Conservation (phyloP, 2,329 filamentous ascomycete genomes). For the Mycocentrospora acerina region DNA sequence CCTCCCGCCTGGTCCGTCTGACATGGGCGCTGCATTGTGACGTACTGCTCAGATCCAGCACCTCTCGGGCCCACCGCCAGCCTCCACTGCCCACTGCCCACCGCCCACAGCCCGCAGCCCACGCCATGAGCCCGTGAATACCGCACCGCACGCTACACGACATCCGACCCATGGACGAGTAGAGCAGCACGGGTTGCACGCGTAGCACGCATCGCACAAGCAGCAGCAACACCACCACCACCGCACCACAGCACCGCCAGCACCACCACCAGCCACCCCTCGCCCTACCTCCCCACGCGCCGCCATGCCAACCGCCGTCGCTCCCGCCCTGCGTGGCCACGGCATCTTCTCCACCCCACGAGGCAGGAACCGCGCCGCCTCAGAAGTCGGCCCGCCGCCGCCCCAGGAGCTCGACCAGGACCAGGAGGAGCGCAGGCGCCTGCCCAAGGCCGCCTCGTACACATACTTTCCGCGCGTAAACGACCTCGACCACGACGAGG, state of each 20-base stretch:
- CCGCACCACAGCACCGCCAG: slow-evolving; percentile 1
- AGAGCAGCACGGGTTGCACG: neutral
- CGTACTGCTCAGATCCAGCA: slow-evolving; percentile 19
- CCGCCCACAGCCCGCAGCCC: slow-evolving; percentile 12
- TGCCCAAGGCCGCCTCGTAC: slow-evolving; percentile 45
- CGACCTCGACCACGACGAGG: slow-evolving; percentile 36
- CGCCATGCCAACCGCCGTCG: slow-evolving; percentile 38
- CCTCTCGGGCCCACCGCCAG: slow-evolving; percentile 10
- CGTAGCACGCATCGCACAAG: neutral
- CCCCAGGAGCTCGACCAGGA: slow-evolving; percentile 14
- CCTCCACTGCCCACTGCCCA: slow-evolving; percentile 6
- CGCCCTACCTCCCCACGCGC: slow-evolving; percentile 3
- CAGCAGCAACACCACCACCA: slow-evolving; percentile 4
- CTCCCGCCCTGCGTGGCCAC: slow-evolving; percentile 31
- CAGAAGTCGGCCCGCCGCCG: slow-evolving; percentile 29
- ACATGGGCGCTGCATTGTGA: slow-evolving; percentile 19
- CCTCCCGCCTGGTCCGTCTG: slow-evolving; percentile 16
- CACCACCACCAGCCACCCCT: neutral
- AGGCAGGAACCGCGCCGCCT: slow-evolving; percentile 35
- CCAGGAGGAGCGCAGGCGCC: slow-evolving; percentile 27
- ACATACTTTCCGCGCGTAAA: slow-evolving; percentile 45
- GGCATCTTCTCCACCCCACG: slow-evolving; percentile 32
- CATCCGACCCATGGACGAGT: slow-evolving; percentile 6
- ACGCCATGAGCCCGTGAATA: slow-evolving; percentile 24
- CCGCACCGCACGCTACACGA: slow-evolving; percentile 4